phyloP scores from a whole-genome alignment of 371 early-diverging fungal species.

The Sporodiniella umbellata region DNA sequence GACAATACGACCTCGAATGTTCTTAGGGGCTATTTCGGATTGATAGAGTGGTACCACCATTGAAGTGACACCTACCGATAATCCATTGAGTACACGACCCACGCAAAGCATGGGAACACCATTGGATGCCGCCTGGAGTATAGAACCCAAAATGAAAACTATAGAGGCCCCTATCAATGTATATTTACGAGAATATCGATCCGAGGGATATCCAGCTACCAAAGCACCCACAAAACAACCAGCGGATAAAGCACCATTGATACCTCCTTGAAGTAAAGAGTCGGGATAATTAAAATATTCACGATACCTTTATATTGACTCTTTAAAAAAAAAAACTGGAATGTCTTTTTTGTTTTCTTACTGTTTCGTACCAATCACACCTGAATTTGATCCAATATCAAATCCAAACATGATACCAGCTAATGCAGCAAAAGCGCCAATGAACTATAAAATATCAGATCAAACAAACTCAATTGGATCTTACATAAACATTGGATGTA shows the following conservation, averaged over 20 bases:
- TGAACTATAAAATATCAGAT: slow-evolving; percentile 27
- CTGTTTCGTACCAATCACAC: slow-evolving; percentile 52
- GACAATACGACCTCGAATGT: slow-evolving; percentile 50
- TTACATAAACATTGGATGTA: slow-evolving; percentile 40
- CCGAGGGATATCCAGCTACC: slow-evolving; percentile 45
- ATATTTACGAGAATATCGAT: slow-evolving; percentile 40
- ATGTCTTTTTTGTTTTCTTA: too few species aligned
- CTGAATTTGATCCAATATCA: slow-evolving; percentile 59
- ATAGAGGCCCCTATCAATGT: slow-evolving; percentile 32
- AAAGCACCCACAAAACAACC: slow-evolving; percentile 37
- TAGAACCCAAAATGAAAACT: slow-evolving; percentile 33
- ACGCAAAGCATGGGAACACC: slow-evolving; percentile 35
- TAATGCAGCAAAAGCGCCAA: slow-evolving; percentile 55
- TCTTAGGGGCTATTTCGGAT: slow-evolving; percentile 71
- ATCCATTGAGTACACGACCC: slow-evolving; percentile 39
- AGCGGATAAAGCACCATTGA: slow-evolving; percentile 51
- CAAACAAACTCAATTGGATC: slow-evolving; percentile 7
- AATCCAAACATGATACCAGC: slow-evolving; percentile 64
- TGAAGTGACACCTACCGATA: slow-evolving; percentile 44
- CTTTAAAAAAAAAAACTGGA: neutral
- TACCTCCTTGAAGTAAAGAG: slow-evolving; percentile 55
- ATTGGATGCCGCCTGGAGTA: slow-evolving; percentile 35
- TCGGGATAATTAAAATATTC: slow-evolving; percentile 54
- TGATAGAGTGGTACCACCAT: slow-evolving; percentile 41
- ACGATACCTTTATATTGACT: slow-evolving; percentile 29